These are phyloP conservation scores for Nicotiana rustica DNA, from an alignment of 305 asterid species.

Conservation along the genomic window DNA sequence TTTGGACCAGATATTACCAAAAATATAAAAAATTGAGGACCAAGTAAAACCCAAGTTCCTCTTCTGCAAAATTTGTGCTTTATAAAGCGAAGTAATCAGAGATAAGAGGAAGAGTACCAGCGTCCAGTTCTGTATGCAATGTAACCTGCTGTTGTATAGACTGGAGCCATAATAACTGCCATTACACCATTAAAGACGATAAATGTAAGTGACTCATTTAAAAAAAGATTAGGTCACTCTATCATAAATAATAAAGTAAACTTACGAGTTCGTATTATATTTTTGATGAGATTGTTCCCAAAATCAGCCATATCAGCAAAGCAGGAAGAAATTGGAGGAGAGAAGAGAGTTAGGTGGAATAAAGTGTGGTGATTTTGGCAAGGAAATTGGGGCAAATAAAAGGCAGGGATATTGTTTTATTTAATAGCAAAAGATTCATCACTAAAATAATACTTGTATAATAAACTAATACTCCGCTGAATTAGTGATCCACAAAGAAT, in stretches of 20 bases:
- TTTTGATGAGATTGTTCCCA: background rate
- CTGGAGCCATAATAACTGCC: constrained; percentile 28
- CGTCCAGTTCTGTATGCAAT: constrained; percentile 20
- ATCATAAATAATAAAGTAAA: background rate
- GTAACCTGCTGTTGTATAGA: constrained; percentile 28
- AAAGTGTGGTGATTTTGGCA: background rate
- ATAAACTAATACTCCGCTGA: background rate
- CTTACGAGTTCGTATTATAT: constrained; percentile 26
- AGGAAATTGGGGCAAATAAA: background rate
- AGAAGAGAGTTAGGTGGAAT: background rate
- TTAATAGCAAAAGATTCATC: background rate
- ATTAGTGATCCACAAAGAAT: background rate
- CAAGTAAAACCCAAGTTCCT: background rate
- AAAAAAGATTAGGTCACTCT: background rate
- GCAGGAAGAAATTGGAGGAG: background rate
- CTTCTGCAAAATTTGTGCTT: too few relatives aligned
- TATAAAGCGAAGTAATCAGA: background rate
- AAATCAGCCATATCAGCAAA: background rate
- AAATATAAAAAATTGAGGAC: background rate
- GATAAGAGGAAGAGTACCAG: background rate
- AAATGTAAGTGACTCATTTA: too few relatives aligned
- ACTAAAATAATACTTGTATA: background rate
- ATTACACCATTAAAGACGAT: background rate
- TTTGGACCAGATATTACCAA: background rate
- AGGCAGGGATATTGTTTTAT: background rate